phyloP scores from a whole-genome alignment of 768 basidiomycete genomes.

The Leccinum broughii region DNA sequence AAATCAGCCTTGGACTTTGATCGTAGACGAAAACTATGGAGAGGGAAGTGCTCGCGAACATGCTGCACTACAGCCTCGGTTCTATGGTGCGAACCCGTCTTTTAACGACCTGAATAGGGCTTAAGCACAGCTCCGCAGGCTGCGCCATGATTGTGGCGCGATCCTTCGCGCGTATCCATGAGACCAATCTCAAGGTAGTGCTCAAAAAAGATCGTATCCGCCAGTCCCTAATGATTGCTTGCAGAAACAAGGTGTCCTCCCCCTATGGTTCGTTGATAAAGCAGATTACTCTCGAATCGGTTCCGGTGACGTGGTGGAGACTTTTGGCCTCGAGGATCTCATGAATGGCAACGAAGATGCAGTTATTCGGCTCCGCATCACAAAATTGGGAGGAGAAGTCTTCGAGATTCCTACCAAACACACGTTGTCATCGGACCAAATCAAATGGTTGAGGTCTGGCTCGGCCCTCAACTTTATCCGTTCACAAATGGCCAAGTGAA shows the following conservation, averaged over 20 bases:
- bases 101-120: background rate
- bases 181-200: conserved; percentile 90
- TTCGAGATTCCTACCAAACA: conserved; percentile 78
- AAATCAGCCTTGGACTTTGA: conserved; percentile 85
- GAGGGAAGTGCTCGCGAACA: conserved; percentile 98
- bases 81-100: conserved; percentile 60
- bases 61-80: conserved; percentile 94
- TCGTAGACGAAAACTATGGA: conserved; percentile 97
- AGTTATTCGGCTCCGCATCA: conserved; percentile 59
- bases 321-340: conserved; percentile 74
- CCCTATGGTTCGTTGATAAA: conserved; percentile 91
- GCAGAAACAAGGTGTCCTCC: conserved; percentile 96
- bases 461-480: conserved; percentile 91
- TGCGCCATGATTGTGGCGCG: conserved; percentile 86
- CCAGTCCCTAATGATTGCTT: conserved; percentile 6
- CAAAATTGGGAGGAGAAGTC: conserved; percentile 56
- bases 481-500: conserved; percentile 42
- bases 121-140: conserved; percentile 42
- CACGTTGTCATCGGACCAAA: conserved; percentile 87
- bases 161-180: conserved; percentile 97
- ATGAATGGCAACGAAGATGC: conserved; percentile 46
- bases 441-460: conserved; percentile 87
- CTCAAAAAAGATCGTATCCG: background rate
- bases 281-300: conserved; percentile 82
- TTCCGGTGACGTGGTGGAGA: conserved; percentile 80